Percentiles rank a stretch among this genome's conserved stretches.
Evolutionary conservation across 768 basidiomycete genomes (phyloP).

Genomic region (Boletellus sp.): DNA sequence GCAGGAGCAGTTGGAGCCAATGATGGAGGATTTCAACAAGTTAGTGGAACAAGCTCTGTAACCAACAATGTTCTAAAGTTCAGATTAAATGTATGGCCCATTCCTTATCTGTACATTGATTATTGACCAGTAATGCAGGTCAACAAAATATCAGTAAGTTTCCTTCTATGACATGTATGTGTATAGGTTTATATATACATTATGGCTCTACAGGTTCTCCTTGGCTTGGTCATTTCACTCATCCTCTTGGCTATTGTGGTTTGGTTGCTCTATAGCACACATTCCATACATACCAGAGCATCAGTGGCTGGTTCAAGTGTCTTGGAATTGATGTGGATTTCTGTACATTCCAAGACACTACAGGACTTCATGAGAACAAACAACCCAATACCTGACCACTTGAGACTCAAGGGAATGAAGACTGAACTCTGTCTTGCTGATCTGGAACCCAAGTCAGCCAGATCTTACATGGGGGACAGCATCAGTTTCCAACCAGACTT

Average conservation of each 20-base stretch:
- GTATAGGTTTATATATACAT: too few species aligned
- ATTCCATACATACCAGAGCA: not conserved
- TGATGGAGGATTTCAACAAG: not conserved
- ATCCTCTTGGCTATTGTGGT: not conserved
- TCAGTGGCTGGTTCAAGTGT: not conserved
- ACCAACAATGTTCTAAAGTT: not conserved
- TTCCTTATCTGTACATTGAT: too few species aligned
- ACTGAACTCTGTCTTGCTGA: not conserved
- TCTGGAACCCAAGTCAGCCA: not conserved
- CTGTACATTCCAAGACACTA: not conserved
- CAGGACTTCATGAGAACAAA: not conserved
- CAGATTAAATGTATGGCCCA: conserved; percentile 1
- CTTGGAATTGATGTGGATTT: not conserved
- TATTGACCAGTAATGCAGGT: not conserved
- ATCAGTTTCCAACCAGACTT: not conserved
- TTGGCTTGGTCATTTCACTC: not conserved
- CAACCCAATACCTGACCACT: not conserved
- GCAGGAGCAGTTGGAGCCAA: not conserved
- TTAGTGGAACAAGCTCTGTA: not conserved
- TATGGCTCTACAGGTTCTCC: not conserved
- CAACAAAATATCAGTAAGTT: not conserved
- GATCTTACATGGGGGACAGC: not conserved
- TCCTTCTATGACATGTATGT: too few species aligned
- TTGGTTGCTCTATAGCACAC: not conserved
- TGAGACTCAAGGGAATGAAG: not conserved